Base-by-base conservation (phyloP, 208 protist genomes). In the Leishmania gerbilli region DNA sequence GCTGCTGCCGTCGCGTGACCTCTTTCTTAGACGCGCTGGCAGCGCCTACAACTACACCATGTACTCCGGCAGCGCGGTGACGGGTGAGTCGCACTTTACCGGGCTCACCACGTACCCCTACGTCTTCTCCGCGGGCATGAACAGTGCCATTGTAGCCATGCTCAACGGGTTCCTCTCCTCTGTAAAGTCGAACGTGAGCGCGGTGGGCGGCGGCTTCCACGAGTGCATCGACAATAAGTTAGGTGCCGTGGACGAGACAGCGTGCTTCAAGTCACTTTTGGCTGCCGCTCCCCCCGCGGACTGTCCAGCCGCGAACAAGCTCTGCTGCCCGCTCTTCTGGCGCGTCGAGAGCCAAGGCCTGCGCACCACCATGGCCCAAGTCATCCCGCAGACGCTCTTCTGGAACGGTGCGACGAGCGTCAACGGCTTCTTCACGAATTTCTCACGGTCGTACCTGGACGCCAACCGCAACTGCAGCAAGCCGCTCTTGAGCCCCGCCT, bases 291-390 rank as follows among this genome's bases (percentile, higher is more conserved):
- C 72, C 5, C 80, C 78, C 34, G 62, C 68, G 5, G 84, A 82
- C 74, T 88, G 80, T 60, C 72, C 75, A n/a, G n/a, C 78, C 3
- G 47, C 77, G 49, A 83, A 83, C 37, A 47, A 42, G 24, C 71
- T 88, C 64, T 88, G 84, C 77, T 88, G 84, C 40, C 75, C 80
- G 11, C 68, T 81, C 21, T 84, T 79, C 77, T 88, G 84, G 84
- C 74, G 64, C 37, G 60, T 60, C n/a, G 53, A 53, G 8, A 40
- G 49, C 24, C 76, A 84, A 56, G 34, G 74, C n/a, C 45, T 51
- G 51, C 60, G 53, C 2, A 80, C 71, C 1, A 79, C 76, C 49
- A 67, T 85, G 74, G 47, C 62, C 37, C 19, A 85, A 15, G 76
- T 88, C 65, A 56, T 58, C 72, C 34, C 71, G 21, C 53, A 55